phyloP scores from a whole-genome alignment of 306 rosid genomes.

The Cyclanthera cordifolia region DNA sequence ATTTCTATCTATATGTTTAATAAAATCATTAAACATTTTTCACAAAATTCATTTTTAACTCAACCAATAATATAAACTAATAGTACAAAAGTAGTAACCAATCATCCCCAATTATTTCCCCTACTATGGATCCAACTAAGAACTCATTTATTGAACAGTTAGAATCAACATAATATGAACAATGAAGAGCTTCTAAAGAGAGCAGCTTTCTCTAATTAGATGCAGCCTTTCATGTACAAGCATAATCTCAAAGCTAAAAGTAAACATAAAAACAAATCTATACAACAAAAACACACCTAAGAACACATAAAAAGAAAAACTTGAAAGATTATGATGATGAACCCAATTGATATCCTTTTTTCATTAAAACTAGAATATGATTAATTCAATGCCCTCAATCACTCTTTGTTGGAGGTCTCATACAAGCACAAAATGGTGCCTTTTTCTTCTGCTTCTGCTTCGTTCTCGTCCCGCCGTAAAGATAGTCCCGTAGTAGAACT shows the following conservation, averaged over 20 bases:
- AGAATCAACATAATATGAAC: neutral
- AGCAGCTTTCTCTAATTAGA: constrained; percentile 17
- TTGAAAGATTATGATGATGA: constrained; percentile 27
- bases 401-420: constrained; percentile 59
- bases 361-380: constrained; percentile 23
- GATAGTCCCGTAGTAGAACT: constrained; percentile 67
- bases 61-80: neutral
- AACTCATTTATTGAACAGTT: constrained; percentile 1
- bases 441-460: constrained; percentile 38
- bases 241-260: constrained; percentile 14
- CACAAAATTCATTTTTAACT: neutral
- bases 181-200: constrained; percentile 7
- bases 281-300: constrained; percentile 7
- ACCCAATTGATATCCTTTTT: constrained; percentile 18
- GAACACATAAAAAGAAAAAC: constrained; percentile 5
- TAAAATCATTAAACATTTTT: neutral
- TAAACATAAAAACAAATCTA: constrained; percentile 13
- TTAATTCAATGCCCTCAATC: constrained; percentile 33
- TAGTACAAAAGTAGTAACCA: neutral
- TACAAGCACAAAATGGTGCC: constrained; percentile 61
- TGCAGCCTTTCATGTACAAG: constrained; percentile 17
- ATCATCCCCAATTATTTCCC: neutral
- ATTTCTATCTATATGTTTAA: no score
- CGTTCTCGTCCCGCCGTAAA: constrained; percentile 45
- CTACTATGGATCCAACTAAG: neutral